Base-by-base conservation (phyloP, 495 filamentous ascomycete species). In the Talaromyces liani region DNA sequence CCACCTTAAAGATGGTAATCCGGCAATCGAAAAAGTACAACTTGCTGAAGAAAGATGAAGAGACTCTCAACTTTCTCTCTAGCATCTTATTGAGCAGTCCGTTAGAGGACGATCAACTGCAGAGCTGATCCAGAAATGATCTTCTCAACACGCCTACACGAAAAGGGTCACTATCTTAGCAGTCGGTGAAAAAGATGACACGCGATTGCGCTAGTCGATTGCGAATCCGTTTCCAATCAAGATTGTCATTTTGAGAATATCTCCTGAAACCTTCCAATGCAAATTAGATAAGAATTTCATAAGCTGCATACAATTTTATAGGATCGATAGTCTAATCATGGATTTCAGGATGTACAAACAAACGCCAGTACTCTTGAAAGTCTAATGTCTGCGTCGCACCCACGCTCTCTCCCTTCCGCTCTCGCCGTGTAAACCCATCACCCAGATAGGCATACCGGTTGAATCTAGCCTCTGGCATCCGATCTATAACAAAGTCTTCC, bases 371-470 rank as follows among this genome's bases (percentile, higher is more conserved):
- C 64, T 65, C 66, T 39, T 63, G 41, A 66, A 68, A 68, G 57
- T 68, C 60, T 18, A 66, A 33, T 9, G 64, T 65, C 18, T 65
- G 64, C 2, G 64, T 68, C 0, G 60, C 64, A n/a, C 66, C 64
- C 20, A 63, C 55, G 9, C 33, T 34, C 6, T 63, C 67, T 54
- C 65, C 60, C 57, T 67, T 67, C 6, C 60, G 39, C 27, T 69
- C 70, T 34, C 49, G 33, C 10, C 33, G 33, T 36, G 33, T 36
- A 12, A 36, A 36, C 6, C 33, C 33, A 2, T 36, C 33, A 27
- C 82, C 80, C 62, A 83, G 63, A 68, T 77, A 83, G 5, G 73
- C 68, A 66, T 82, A 83, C 34, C 80, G 68, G 56, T 83, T 82
- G 6, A 65, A 67, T 4, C 67, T 66, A 49, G 65, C 60, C 77